Base-by-base conservation (phyloP, 129 eudicot species). In the Arctium minus region DNA sequence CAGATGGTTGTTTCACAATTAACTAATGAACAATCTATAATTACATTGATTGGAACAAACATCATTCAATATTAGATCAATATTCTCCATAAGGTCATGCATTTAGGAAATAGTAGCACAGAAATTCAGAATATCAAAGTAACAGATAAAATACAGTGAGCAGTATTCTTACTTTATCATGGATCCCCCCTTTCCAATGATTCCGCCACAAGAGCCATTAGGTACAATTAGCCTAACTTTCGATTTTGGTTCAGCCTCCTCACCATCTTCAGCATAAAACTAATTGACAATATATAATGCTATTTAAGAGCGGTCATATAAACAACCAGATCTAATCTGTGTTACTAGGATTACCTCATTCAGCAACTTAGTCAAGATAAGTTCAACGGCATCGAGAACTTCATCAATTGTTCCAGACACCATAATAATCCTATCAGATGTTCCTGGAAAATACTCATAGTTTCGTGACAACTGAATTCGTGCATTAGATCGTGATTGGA, bases 101-200 rank as follows among this genome's bases (percentile, higher is more conserved):
- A 22, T 30, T 32, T 75, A 12, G 32, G 5, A 70, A 80, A n/a
- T 27, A 33, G 17, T n/a, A 18, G 9, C n/a, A 69, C 44, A 46
- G 70, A 70, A 73, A 72, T 81, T 80, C 35, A 82, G 70, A 5
- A 64, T 50, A 60, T 40, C 60, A 65, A 37, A 67, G 65, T 86
- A 76, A 75, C 1, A 39, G 31, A 69, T 27, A 10, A 75, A 80
- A 31, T 27, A 18, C 12, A 75, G 44, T 3, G 75, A 38, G 30
- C 40, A 78, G 35, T 9, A 42, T 67, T 77, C 86, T 82, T 89
- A 96, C 99, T 89, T 96, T 80, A 96, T 96, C 85, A 83, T 93
- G 80, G 97, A 90, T 82, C 99, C 99, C 73, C 97, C 97, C 80
- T 96, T 96, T 62, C 99, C 99, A 80, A 96, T 96, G 73, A 96